Evolutionary conservation across 495 filamentous ascomycete genomes (phyloP).

Genomic region (Astrothelium macrocarpum): DNA sequence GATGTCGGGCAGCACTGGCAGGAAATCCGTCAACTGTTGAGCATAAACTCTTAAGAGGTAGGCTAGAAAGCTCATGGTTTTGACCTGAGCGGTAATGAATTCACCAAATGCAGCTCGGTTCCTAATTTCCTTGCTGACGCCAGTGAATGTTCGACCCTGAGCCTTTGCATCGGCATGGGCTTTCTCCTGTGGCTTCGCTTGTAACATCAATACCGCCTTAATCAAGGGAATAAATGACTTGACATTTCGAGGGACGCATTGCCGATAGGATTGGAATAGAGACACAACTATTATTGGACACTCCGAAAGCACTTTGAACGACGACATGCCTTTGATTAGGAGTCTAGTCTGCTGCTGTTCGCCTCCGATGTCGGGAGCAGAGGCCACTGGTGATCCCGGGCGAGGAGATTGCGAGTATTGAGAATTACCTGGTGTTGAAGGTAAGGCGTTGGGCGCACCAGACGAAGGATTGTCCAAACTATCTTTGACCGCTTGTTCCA

Average conservation of each 20-base stretch:
- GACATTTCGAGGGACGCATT: constrained; percentile 70
- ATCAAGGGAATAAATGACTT: constrained; percentile 89
- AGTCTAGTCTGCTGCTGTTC: constrained; percentile 76
- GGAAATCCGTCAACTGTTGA: constrained; percentile 78
- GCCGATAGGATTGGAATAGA: constrained; percentile 85
- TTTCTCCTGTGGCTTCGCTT: constrained; percentile 88
- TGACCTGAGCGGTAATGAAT: constrained; percentile 94
- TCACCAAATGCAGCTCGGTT: constrained; percentile 93
- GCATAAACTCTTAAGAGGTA: constrained; percentile 86
- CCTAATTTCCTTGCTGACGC: constrained; percentile 87
- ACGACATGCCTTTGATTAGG: constrained; percentile 86
- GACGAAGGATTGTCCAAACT: constrained; percentile 74
- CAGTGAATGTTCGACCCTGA: constrained; percentile 73
- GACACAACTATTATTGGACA: constrained; percentile 99
- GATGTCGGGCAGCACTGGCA: constrained; percentile 78
- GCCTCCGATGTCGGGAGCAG: constrained; percentile 55
- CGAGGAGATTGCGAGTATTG: constrained; percentile 75
- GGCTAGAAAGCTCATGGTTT: constrained; percentile 98
- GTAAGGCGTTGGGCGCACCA: constrained; percentile 40
- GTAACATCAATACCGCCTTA: constrained; percentile 76
- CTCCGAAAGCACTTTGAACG: constrained; percentile 96
- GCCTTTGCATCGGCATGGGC: constrained; percentile 75
- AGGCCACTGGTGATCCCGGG: constrained; percentile 78
- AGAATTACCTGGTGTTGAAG: constrained; percentile 68
- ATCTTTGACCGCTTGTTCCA: constrained; percentile 87